phyloP scores from a whole-genome alignment of 1,284 basidiomycete species.

The Apiotrichum gracile region DNA sequence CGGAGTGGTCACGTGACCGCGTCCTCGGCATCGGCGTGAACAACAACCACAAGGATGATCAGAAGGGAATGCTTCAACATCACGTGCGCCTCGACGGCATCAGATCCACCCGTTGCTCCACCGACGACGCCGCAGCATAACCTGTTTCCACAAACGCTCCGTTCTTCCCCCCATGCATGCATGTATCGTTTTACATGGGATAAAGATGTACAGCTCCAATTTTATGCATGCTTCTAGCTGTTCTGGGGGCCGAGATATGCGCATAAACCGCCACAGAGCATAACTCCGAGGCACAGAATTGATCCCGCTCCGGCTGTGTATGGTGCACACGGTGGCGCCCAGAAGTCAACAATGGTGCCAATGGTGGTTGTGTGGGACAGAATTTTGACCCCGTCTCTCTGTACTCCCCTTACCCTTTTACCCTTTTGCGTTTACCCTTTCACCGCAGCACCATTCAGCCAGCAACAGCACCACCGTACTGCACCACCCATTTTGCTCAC shows the following conservation, averaged over 20 bases:
- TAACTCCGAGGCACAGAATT: background rate
- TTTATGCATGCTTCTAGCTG: background rate
- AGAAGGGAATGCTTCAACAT: too few relatives aligned
- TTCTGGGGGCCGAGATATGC: background rate
- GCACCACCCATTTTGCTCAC: too few relatives aligned
- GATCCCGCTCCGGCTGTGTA: background rate
- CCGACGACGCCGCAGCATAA: too few relatives aligned
- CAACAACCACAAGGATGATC: too few relatives aligned
- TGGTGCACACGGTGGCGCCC: too few relatives aligned
- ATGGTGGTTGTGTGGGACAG: background rate
- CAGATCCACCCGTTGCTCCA: too few relatives aligned
- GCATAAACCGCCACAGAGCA: background rate
- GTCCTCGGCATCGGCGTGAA: too few relatives aligned
- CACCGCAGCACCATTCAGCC: background rate
- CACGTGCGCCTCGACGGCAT: too few relatives aligned
- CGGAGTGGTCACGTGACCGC: too few relatives aligned
- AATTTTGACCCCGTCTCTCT: background rate
- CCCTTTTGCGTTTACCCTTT: background rate
- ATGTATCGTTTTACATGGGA: background rate
- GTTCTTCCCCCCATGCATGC: background rate
- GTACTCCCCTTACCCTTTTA: too few relatives aligned
- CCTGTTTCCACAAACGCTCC: background rate
- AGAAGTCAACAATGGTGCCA: too few relatives aligned
- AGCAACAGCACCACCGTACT: too few relatives aligned
- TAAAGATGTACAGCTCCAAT: background rate